phyloP scores from a whole-genome alignment of 805 yeast species.

The Zygoascus flipseniorum region DNA sequence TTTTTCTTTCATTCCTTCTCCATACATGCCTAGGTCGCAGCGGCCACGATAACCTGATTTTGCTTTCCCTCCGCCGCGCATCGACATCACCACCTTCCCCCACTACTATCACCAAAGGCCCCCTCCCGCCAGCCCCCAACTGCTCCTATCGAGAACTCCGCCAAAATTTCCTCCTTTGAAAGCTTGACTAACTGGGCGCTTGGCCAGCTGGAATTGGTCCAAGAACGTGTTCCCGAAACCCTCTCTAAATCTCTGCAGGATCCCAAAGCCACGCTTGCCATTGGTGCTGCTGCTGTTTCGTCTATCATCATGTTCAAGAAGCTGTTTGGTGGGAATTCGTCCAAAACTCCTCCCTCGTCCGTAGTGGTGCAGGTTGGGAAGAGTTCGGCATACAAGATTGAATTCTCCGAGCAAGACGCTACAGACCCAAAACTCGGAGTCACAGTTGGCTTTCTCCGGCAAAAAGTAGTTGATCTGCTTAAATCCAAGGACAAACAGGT shows the following conservation, averaged over 20 bases:
- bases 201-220: background rate
- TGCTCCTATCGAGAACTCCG: background rate
- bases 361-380: constrained; percentile 18
- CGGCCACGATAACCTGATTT: background rate
- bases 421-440: constrained; percentile 53
- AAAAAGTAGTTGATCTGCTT: constrained; percentile 42
- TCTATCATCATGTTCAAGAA: constrained; percentile 10
- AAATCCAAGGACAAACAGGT: constrained; percentile 22
- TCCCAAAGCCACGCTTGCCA: background rate
- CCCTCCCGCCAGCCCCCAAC: background rate
- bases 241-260: background rate
- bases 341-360: constrained; percentile 1
- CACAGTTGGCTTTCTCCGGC: constrained; percentile 51
- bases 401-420: constrained; percentile 19
- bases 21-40: background rate
- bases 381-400: constrained; percentile 15
- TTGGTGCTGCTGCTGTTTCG: constrained; percentile 2
- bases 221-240: background rate
- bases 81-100: no score
- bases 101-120: background rate
- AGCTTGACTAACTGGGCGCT: constrained; percentile 1
- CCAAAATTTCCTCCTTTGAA: background rate
- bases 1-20: background rate
- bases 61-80: background rate
- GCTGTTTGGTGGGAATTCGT: constrained; percentile 3